Conservation (phyloP, 345 rosid genomes). For the Eucalyptus globulus region DNA sequence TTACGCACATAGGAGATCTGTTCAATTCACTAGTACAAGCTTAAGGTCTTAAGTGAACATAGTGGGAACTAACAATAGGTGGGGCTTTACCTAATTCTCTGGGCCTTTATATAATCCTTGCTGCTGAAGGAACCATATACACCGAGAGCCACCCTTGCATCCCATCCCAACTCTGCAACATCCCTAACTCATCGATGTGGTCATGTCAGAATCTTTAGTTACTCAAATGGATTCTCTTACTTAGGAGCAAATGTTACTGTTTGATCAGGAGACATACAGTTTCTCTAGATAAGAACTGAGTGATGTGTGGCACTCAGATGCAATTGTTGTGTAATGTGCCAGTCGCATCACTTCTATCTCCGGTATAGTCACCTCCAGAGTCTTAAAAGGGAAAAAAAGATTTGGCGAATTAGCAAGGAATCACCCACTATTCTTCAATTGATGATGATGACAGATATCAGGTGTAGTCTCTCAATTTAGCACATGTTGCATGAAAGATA, state of each 20-base stretch:
- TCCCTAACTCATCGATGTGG: conserved; percentile 16
- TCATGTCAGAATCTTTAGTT: background rate
- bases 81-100: conserved; percentile 34
- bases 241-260: background rate
- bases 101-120: conserved; percentile 52
- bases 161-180: conserved; percentile 43
- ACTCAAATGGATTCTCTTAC: background rate
- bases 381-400: conserved; percentile 8
- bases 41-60: background rate
- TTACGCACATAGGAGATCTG: background rate
- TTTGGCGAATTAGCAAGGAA: background rate
- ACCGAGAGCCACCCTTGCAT: conserved; percentile 46
- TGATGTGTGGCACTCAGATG: conserved; percentile 42
- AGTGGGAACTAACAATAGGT: background rate
- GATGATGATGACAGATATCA: background rate
- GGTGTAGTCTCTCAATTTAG: background rate
- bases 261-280: conserved; percentile 13
- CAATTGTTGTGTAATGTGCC: conserved; percentile 66
- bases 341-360: conserved; percentile 65
- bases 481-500: background rate
- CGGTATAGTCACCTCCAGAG: conserved; percentile 56
- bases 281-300: conserved; percentile 34
- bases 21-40: background rate
- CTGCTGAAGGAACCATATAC: conserved; percentile 47
- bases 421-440: background rate